Base-by-base conservation (phyloP, 1,284 basidiomycete species). In the Agaricales sp. region DNA sequence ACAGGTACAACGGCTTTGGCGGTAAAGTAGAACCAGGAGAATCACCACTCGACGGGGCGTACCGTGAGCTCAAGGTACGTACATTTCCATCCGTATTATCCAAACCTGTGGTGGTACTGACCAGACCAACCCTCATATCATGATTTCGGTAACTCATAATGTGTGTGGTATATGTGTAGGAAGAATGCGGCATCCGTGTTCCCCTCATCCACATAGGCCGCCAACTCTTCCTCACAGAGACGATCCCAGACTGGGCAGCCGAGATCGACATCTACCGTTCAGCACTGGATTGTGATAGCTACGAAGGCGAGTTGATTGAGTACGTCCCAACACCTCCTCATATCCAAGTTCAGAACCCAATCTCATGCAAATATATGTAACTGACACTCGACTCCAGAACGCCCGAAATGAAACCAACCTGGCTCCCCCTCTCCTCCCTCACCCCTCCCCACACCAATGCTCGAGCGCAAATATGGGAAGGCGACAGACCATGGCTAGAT, bases 1-100 rank as follows among this genome's bases (percentile, higher is more conserved):
- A 8, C 52, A 76, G 75, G 49, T 72, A 67, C 52, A 77, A 77
- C 48, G 74, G 74, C 0, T 76, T 73, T 54, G 74, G 74, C 4
- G 74, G 74, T 13, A 76, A 76, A 55, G 63, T 66, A 14, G 71
- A 76, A 25, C 52, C 58, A 2, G 67, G 65, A 3, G 74, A 76
- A 54, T 64, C 65, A 0, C 62, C 69, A 14, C 43, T 51, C 0
- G 54, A 67, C 49, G 74, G 68, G 22, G 74, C 73, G 1, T 52
- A 55, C 19, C 63, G 74, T 1, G 74, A 76, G 53, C 63, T 76
- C 25, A 55, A 63, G 55, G 68, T 70, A 12, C 14, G 52, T 18
- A 21, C 20, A n/a, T n/a, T n/a, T 35, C 30, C n/a, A 11, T n/a
- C 14, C 16, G n/a, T 14, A 21, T 35, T 8, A 11, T 35, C n/a